Base-by-base conservation (phyloP, 108 stramenopile species). In the Pseudonitzschia delicatissima region DNA sequence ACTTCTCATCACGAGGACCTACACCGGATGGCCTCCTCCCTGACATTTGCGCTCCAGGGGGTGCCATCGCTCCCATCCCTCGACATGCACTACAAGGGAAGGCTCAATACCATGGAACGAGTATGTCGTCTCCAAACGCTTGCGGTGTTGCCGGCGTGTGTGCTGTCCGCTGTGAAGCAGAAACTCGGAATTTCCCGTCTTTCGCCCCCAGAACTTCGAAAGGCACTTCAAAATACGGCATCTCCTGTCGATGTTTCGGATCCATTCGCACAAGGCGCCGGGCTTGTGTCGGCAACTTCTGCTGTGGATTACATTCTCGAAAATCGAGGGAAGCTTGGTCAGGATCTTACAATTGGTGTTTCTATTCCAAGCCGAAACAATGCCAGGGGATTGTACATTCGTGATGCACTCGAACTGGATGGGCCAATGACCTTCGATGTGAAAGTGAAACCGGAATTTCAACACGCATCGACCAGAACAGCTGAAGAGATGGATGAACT, bases 31-130 rank as follows among this genome's bases (percentile, higher is more conserved):
- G 97, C 4, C 50, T 15, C 45, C 60, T 57, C 35, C 91, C 92
- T 18, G 91, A 90, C 7, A 58, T 97, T 25, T 77, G 74, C 52
- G 97, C 94, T 5, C 97, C 97, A 0, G 97, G 97, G 2, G 96
- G 92, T 36, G 97, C 97, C 31, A 89, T 96, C 51, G 68, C 95
- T 18, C 78, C 85, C 8, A 88, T 98, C 3, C 92, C 96, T 8
- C 80, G 80, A 60, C 91, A 87, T 84, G 79, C 82, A 9, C 67
- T 96, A 31, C 88, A 92, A 67, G 83, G 81, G 60, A 80, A 69
- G 27, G 76, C 75, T 60, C 89, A 91, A 52, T 96, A 92, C 85
- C 88, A 95, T 73, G 97, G 97, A 23, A 95, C 96, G 5, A 81
- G 76, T 50, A 94, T 91, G 84, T 59, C 74, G 33, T 69, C 71